Evolutionary conservation across 495 filamentous ascomycete genomes (phyloP), one percentile per base, ranked within the genome.

Genomic region (Thozetella sp.): DNA sequence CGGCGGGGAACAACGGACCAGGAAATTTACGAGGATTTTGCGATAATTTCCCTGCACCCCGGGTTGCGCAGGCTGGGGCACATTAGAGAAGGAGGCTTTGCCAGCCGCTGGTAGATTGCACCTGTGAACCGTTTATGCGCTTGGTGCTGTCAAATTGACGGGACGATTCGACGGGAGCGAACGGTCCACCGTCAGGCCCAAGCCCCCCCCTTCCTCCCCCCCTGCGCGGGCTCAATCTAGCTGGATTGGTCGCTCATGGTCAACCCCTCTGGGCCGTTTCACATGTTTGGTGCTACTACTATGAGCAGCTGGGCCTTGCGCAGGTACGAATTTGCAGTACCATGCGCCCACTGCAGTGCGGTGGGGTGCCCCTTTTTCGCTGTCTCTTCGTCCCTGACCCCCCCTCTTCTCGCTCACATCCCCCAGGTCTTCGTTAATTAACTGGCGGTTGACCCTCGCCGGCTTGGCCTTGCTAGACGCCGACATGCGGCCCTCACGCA

Each of bases 261-360:
- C n/a, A n/a, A 48, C n/a, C n/a, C 6, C n/a, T 48, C 43, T 48
- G n/a, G 43, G 43, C 43, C 43, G 43, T 48, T 48, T 48, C 43
- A 48, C n/a, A 20, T 48, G 10, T 4, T 48, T 10, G 43, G 43
- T 6, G 30, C 6, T 37, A 15, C 30, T 6, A 37, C 6, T 37
- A 37, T 6, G 30, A 37, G 30, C 6, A 15, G 30, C 30, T 37
- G 6, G 30, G 6, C 30, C 30, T 37, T 37, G 30, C 30, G 30
- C 30, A 37, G 30, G 30, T 37, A 37, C 30, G 30, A 37, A 37
- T 37, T 37, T 37, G 15, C 30, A 37, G 15, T 37, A 15, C 30
- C 30, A 37, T 37, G 30, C 30, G 15, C 30, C 15, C 30, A 6
- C 15, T 37, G 30, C 30, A 6, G 6, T 6, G 30, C 30, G 30